A percentile compares a stretch with the other conserved stretches of the same genome.
phyloP scores from a whole-genome alignment of 495 filamentous ascomycete species.

The Penicillium alfredii region DNA sequence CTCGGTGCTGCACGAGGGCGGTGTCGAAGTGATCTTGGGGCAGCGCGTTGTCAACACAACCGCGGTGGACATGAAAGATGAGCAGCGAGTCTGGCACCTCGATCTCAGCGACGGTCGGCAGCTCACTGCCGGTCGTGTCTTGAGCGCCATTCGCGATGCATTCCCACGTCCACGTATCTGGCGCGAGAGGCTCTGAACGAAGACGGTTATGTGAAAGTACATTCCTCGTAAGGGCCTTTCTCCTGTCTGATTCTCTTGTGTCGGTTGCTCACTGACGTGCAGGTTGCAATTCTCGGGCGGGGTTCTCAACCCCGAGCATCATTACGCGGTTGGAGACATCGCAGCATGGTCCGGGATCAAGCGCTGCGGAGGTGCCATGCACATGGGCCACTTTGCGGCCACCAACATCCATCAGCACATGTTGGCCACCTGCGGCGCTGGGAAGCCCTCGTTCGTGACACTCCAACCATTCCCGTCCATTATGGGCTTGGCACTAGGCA shows the following conservation, averaged over 20 bases:
- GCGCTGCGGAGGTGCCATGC: constrained; percentile 62
- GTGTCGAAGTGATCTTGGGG: constrained; percentile 51
- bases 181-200: constrained; percentile 41
- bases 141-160: constrained; percentile 54
- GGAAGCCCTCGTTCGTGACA: constrained; percentile 36
- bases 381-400: constrained; percentile 56
- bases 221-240: constrained; percentile 30
- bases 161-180: constrained; percentile 51
- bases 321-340: constrained; percentile 51
- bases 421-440: constrained; percentile 25
- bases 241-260: not conserved
- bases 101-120: constrained; percentile 49
- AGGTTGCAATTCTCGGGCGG: constrained; percentile 41
- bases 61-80: constrained; percentile 19
- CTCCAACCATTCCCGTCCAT: constrained; percentile 51
- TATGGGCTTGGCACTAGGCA: constrained; percentile 62
- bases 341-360: constrained; percentile 61
- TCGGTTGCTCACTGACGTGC: not conserved
- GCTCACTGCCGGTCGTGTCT: constrained; percentile 49
- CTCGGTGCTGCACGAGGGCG: constrained; percentile 44
- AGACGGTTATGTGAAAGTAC: constrained; percentile 53
- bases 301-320: constrained; percentile 46
- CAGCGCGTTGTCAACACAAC: constrained; percentile 40
- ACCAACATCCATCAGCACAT: constrained; percentile 57
- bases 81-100: constrained; percentile 45